Conservation (phyloP, 805 yeast species). For the Ogataea pini region DNA sequence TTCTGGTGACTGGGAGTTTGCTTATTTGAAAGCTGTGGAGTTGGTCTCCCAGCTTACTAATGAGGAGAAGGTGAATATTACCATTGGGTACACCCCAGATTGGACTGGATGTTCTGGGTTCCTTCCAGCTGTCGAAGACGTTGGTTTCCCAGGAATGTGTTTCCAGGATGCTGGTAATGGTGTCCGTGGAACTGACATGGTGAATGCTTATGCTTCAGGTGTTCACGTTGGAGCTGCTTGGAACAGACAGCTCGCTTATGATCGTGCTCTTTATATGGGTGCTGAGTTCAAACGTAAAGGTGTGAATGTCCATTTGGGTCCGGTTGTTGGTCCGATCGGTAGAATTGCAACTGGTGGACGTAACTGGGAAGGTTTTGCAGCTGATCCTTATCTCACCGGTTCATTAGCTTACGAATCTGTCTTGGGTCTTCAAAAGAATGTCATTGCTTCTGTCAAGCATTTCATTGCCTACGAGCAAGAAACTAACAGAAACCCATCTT, state of each 20-base stretch:
- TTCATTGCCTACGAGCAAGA: slow-evolving; percentile 66
- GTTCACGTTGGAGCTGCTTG: slow-evolving; percentile 60
- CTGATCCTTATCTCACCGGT: slow-evolving; percentile 64
- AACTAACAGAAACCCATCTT: slow-evolving; percentile 46
- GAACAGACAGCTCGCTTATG: slow-evolving; percentile 50
- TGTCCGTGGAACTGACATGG: slow-evolving; percentile 56
- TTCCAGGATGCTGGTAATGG: slow-evolving; percentile 67
- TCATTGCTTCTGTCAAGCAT: slow-evolving; percentile 56
- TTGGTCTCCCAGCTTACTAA: slow-evolving; percentile 57
- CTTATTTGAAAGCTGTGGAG: slow-evolving; percentile 56
- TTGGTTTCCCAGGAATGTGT: slow-evolving; percentile 55
- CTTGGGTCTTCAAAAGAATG: slow-evolving; percentile 61
- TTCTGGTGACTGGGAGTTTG: slow-evolving; percentile 52
- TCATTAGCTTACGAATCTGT: slow-evolving; percentile 52
- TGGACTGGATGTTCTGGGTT: slow-evolving; percentile 40
- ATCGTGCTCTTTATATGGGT: slow-evolving; percentile 59
- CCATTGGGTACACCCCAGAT: slow-evolving; percentile 44
- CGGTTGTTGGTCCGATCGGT: slow-evolving; percentile 62
- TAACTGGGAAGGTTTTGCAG: slow-evolving; percentile 64
- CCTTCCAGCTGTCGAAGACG: slow-evolving; percentile 62
- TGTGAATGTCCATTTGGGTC: slow-evolving; percentile 56
- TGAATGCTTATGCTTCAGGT: slow-evolving; percentile 59
- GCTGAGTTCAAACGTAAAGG: slow-evolving; percentile 55
- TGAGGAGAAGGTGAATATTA: slow-evolving; percentile 59
- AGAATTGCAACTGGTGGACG: slow-evolving; percentile 63